Conservation (phyloP, 495 filamentous ascomycete genomes). For the Tuber aestivum region DNA sequence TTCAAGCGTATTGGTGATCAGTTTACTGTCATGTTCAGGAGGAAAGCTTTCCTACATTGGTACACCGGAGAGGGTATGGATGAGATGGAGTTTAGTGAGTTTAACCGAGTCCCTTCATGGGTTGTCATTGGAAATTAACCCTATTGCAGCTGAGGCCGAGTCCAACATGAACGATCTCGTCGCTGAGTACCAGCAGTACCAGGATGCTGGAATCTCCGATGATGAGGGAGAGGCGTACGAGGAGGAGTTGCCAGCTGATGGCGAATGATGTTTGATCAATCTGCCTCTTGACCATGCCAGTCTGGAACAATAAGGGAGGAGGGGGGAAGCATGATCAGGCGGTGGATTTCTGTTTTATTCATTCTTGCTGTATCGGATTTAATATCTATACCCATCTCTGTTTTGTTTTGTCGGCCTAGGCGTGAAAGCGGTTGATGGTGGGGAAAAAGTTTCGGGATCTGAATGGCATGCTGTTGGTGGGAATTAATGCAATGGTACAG, state of each 20-base stretch:
- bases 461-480: slow-evolving; percentile 3
- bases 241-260: slow-evolving; percentile 54
- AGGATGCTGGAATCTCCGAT: slow-evolving; percentile 79
- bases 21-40: slow-evolving; percentile 99
- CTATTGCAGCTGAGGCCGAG: slow-evolving; percentile 96
- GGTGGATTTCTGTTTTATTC: slow-evolving; percentile 16
- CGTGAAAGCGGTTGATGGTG: background rate
- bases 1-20: slow-evolving; percentile 99
- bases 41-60: slow-evolving; percentile 99
- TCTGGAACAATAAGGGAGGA: slow-evolving; percentile 10
- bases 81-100: slow-evolving; percentile 87
- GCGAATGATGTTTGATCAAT: slow-evolving; percentile 44
- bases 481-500: slow-evolving; percentile 5
- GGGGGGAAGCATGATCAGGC: slow-evolving; percentile 15
- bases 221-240: slow-evolving; percentile 57
- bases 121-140: slow-evolving; percentile 7
- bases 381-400: slow-evolving; percentile 38
- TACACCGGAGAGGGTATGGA: slow-evolving; percentile 99
- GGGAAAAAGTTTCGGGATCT: slow-evolving; percentile 3
- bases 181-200: slow-evolving; percentile 99
- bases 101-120: background rate
- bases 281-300: slow-evolving; percentile 31
- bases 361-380: slow-evolving; percentile 38
- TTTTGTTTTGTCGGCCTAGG: background rate
- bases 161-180: slow-evolving; percentile 99